Conservation (phyloP, 768 basidiomycete genomes). For the Russula foetens region DNA sequence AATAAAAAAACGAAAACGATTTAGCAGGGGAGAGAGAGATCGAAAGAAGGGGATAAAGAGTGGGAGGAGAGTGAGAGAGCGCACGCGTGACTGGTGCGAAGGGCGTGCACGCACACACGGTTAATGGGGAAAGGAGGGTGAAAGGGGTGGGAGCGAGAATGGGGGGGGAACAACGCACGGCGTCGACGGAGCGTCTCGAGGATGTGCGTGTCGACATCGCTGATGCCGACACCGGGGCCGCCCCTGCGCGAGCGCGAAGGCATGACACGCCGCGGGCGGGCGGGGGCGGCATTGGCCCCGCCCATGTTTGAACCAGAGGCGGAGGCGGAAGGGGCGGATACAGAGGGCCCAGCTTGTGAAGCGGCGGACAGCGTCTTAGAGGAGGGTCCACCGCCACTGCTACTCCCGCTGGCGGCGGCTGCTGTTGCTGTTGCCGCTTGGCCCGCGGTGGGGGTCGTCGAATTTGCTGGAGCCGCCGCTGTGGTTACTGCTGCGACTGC, state of each 20-base stretch:
- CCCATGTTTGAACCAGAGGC: not conserved
- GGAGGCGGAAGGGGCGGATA: not conserved
- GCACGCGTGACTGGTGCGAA: not conserved
- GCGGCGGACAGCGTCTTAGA: not conserved
- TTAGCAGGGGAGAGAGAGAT: not conserved
- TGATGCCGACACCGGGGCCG: slow-evolving; percentile 71
- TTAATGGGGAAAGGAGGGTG: not conserved
- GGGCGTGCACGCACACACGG: not conserved
- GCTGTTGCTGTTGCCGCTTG: not conserved
- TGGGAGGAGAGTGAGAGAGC: not conserved
- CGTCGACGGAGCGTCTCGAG: slow-evolving; percentile 71
- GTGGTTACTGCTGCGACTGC: not conserved
- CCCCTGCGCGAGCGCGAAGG: slow-evolving; percentile 76
- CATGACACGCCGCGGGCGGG: slow-evolving; percentile 68
- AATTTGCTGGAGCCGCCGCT: not conserved
- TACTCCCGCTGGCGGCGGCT: too few relatives aligned
- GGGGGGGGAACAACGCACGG: slow-evolving; percentile 39
- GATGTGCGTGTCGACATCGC: slow-evolving; percentile 77
- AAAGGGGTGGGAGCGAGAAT: not conserved
- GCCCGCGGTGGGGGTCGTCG: not conserved
- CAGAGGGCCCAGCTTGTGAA: slow-evolving; percentile 8
- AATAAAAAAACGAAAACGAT: not conserved
- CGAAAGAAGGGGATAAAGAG: not conserved
- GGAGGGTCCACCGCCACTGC: not conserved
- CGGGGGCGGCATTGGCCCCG: too few relatives aligned